Evolutionary conservation across 2,329 filamentous ascomycete genomes (phyloP), one percentile per base, ranked within the genome.

Genomic region (Fusarium pilosicola): DNA sequence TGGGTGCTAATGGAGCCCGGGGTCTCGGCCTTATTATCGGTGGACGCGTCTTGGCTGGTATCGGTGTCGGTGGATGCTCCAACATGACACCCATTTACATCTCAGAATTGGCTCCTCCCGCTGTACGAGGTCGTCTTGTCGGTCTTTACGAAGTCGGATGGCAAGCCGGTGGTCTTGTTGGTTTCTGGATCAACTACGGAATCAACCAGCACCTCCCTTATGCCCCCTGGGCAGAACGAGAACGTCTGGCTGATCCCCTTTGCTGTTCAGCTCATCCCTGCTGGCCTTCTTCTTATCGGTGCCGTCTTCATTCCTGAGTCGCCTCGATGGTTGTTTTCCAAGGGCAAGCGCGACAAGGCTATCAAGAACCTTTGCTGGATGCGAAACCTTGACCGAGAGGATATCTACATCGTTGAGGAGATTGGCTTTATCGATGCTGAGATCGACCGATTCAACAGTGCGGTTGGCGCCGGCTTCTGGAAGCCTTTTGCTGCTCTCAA

Each of bases 381-480:
- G 72, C 86, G 91, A 45, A 88, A 90, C 56, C 86, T 92, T 5
- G 79, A 84, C 14, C 79, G 82, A 0, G 84, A 87, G 11, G 86
- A 93, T 71, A 81, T 85, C 20, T 94, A 95, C 80, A 91, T 95
- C 66, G 83, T 92, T 4, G 92, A 95, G 79, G 93, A 95, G 81
- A 85, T 95, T 30, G 86, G 87, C 63, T 90, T 88, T 71, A 92
- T 95, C 69, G 92, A 95, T 58, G 86, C 88, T 22, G 92, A 93
- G 18, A 83, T 94, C 24, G 91, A 94, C 70, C 83, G 89, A 24
- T 92, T 92, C 81, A 85, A 88, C 51, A 79, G 84, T 6, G 87
- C 88, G 36, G 88, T 94, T 51, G 93, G 93, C 14, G 82, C 88
- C 22, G 93, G 93, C 7, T 94, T 95, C 86, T 94, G 90, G 90